Base-by-base conservation (phyloP, 2,329 filamentous ascomycete species). In the Boeremia lycopersici region DNA sequence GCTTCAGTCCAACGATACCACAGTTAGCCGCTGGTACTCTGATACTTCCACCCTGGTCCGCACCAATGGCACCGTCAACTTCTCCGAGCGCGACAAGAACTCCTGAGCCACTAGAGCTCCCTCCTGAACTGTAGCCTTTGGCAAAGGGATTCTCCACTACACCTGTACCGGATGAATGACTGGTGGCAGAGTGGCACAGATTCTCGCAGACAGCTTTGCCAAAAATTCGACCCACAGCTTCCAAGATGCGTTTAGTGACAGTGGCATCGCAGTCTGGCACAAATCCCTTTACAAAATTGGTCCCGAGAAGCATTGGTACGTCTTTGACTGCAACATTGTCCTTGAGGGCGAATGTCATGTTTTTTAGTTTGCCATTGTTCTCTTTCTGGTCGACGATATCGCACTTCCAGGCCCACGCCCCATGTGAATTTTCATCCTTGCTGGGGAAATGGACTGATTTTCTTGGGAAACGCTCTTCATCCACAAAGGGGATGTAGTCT, bases 11-110 rank as follows among this genome's bases (percentile, higher is more conserved):
- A 9, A 36, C 35, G 70, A 57, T 17, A 69, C 70, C 1, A 72
- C 77, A 71, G 28, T 70, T 68, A 25, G 64, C 72, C 3, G 79
- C 71, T 1, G 80, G 79, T 0, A 81, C 75, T 0, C 80, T 71
- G 15, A 82, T 78, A 19, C 76, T 79, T 0, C 79, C 79, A 13
- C 77, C 78, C 52, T 81, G 79, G 36, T 82, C 80, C n/a, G 77
- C 78, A 0, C 81, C 78, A 25, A 82, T 75, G 0, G 78, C 76
- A 13, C 79, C 68, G 53, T 82, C 78, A 3, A 78, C 74, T 3
- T 75, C 63, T 0, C 77, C 77, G 4, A 75, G 69, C 0, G 76
- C 76, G 1, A 84, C 77, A 1, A 83, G 71, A 0, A 78, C 78
- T 0, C 75, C 79, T 11, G 77, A 76, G 1, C 81, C 81, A 3